A percentile compares a stretch with the other conserved stretches of the same genome.
These are phyloP conservation scores for Tricholoma matsutake DNA, from an alignment of 768 basidiomycete species.

Conservation along the genomic window DNA sequence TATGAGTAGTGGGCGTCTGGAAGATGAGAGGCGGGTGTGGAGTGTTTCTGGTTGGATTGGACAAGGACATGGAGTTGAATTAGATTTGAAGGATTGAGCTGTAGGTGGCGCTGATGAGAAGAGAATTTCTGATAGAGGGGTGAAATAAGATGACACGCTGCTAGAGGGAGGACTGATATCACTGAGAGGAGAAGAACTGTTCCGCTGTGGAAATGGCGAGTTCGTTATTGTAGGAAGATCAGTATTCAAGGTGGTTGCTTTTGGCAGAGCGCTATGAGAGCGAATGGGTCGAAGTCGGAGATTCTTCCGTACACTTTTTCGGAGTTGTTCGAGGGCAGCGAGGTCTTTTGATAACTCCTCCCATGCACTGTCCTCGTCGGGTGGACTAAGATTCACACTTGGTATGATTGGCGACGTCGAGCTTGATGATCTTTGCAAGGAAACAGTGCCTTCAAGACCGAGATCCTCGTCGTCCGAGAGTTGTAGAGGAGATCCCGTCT, in stretches of 20 bases:
- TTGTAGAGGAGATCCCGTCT: conserved; percentile 35
- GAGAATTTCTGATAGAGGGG: conserved; percentile 40
- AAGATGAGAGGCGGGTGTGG: conserved; percentile 45
- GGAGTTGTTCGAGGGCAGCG: conserved; percentile 62
- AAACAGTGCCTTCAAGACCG: conserved; percentile 37
- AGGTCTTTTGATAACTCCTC: conserved; percentile 72
- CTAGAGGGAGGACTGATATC: conserved; percentile 46
- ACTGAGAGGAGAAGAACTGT: conserved; percentile 30
- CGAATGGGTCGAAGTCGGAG: conserved; percentile 76
- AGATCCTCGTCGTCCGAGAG: conserved; percentile 26
- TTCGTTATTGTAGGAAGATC: conserved; percentile 24
- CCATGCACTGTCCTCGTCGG: conserved; percentile 34
- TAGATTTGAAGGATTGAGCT: conserved; percentile 25
- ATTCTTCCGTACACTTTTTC: conserved; percentile 72
- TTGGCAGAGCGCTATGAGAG: conserved; percentile 51
- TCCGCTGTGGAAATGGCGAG: conserved; percentile 22
- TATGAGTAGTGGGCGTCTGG: conserved; percentile 63
- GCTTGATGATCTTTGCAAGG: conserved; percentile 34
- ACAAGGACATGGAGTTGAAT: conserved; percentile 17
- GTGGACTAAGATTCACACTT: conserved; percentile 28
- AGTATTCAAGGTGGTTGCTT: conserved; percentile 34
- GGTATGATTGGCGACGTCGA: conserved; percentile 31
- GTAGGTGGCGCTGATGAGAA: conserved; percentile 22
- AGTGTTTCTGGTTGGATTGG: conserved; percentile 48
- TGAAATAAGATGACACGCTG: conserved; percentile 46